Evolutionary conservation across 2,329 filamentous ascomycete species (phyloP).

Genomic region (Xylariaceae sp.): DNA sequence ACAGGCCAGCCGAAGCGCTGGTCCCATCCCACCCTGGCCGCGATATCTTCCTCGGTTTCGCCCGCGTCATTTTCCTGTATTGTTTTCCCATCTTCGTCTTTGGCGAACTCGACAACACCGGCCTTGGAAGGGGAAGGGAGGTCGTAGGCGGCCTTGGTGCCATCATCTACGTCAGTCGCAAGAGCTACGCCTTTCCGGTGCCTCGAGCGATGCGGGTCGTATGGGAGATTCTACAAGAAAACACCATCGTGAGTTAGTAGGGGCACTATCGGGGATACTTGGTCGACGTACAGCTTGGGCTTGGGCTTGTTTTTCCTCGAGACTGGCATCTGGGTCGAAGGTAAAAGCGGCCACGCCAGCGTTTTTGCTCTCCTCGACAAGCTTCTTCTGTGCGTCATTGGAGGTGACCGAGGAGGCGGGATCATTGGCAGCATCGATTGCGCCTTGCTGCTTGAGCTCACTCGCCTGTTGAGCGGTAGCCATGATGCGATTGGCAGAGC

Average conservation of each 20-base stretch:
- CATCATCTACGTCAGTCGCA: constrained; percentile 80
- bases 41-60: constrained; percentile 61
- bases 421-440: constrained; percentile 77
- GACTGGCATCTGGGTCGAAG: constrained; percentile 85
- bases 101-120: constrained; percentile 65
- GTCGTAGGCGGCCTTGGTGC: constrained; percentile 72
- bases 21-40: constrained; percentile 79
- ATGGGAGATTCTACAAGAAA: constrained; percentile 61
- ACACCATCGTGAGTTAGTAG: constrained; percentile 6
- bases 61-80: constrained; percentile 58
- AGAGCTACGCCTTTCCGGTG: constrained; percentile 70
- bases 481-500: constrained; percentile 38
- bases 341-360: constrained; percentile 81
- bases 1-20: constrained; percentile 78
- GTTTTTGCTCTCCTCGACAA: constrained; percentile 79
- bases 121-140: constrained; percentile 77
- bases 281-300: constrained; percentile 70
- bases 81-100: constrained; percentile 56
- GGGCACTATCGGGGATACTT: background rate
- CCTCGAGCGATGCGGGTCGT: constrained; percentile 68
- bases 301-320: constrained; percentile 84
- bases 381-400: constrained; percentile 73
- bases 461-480: constrained; percentile 47
- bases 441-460: constrained; percentile 84
- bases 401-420: constrained; percentile 71